Percentiles rank a stretch among this genome's conserved stretches.
These are phyloP conservation scores for Hyphopichia pseudoburtonii DNA, from an alignment of 1,139 yeast genomes.

Conservation along the genomic window DNA sequence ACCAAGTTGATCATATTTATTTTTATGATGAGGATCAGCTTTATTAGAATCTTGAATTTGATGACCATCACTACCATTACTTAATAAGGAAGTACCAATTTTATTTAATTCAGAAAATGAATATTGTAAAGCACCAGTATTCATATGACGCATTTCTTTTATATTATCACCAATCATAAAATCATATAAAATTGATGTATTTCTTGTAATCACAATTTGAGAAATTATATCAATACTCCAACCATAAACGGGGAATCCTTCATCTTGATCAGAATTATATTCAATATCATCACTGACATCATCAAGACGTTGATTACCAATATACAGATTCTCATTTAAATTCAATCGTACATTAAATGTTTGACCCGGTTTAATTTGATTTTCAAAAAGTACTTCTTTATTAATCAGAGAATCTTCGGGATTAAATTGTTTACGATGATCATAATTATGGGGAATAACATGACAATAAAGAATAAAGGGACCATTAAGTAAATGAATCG, in stretches of 20 bases:
- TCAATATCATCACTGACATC: no score
- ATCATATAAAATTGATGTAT: constrained; percentile 69
- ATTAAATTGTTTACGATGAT: constrained; percentile 28
- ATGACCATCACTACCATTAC: constrained; percentile 12
- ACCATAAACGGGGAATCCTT: constrained; percentile 42
- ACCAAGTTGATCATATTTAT: no score
- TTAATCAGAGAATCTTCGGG: constrained; percentile 24
- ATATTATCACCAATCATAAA: constrained; percentile 53
- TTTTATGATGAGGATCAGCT: no score
- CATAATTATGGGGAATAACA: constrained; percentile 53
- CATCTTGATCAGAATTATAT: constrained; percentile 17
- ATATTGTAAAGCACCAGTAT: constrained; percentile 23
- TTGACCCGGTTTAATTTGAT: constrained; percentile 63
- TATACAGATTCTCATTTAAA: constrained; percentile 47
- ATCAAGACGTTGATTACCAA: no score
- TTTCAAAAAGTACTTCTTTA: constrained; percentile 37
- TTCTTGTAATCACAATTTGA: constrained; percentile 73
- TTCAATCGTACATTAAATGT: constrained; percentile 47
- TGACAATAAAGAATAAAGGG: constrained; percentile 63
- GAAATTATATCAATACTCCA: constrained; percentile 86
- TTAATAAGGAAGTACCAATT: neutral
- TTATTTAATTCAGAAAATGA: constrained; percentile 15
- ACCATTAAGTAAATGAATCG: constrained; percentile 56
- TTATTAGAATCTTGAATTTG: no score
- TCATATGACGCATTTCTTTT: constrained; percentile 29